Evolutionary conservation across 164 flowering plant genomes (phyloP).

Genomic region (Cinnamomum chago): DNA sequence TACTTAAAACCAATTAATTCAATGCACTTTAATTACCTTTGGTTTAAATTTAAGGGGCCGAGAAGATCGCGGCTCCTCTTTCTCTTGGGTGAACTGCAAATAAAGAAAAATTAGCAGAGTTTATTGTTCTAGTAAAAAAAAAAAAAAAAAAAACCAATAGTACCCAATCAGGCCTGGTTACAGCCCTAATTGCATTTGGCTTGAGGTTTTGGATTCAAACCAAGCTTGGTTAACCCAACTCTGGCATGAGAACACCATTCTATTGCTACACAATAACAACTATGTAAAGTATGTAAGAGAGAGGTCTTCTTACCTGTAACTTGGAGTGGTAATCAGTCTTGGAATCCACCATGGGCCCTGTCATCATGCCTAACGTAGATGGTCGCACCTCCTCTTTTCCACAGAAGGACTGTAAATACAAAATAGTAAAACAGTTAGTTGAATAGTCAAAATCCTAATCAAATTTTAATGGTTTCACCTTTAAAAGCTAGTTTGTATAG

Average conservation of each 20-base stretch:
- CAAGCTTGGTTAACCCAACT: too few relatives aligned
- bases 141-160: too few relatives aligned
- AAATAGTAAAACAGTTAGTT: background rate
- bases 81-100: background rate
- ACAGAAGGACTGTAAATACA: constrained; percentile 1
- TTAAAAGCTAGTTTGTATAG: too few relatives aligned
- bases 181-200: background rate
- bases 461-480: too few relatives aligned
- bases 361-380: background rate
- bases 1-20: too few relatives aligned
- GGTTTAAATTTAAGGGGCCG: background rate
- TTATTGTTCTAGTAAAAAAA: too few relatives aligned
- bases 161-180: background rate
- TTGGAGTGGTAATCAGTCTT: too few relatives aligned
- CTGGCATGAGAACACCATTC: too few relatives aligned
- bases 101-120: background rate
- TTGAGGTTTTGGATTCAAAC: background rate
- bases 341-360: background rate
- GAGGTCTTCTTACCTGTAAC: background rate
- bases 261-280: too few relatives aligned
- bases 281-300: too few relatives aligned
- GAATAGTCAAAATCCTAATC: background rate
- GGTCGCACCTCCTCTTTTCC: constrained; percentile 13
- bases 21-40: background rate
- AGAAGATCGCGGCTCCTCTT: background rate